A percentile compares a stretch with the other conserved stretches of the same genome.
Conservation (phyloP, 306 rosid species). For the Potentilla sterilis region DNA sequence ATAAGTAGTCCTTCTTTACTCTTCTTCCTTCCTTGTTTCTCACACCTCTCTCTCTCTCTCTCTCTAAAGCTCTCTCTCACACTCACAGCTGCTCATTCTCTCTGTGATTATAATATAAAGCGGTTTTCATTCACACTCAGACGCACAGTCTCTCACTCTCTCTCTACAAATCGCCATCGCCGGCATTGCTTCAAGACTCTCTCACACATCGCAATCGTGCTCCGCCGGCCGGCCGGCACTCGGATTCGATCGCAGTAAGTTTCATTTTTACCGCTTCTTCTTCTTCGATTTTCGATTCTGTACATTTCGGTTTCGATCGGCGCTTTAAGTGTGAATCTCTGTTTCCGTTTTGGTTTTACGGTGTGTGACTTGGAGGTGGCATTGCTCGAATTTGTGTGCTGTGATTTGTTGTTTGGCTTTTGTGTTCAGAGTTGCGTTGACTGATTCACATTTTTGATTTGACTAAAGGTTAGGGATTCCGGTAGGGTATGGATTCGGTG, state of each 20-base stretch:
- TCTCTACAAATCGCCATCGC: slow-evolving; percentile 21
- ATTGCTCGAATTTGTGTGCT: slow-evolving; percentile 1
- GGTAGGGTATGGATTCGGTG: slow-evolving; percentile 54
- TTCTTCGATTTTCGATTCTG: slow-evolving; percentile 29
- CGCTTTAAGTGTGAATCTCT: not conserved
- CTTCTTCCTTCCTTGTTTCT: slow-evolving; percentile 14
- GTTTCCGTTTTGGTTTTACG: slow-evolving; percentile 5
- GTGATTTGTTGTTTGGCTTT: not conserved
- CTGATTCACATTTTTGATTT: slow-evolving; percentile 6
- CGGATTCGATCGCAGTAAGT: slow-evolving; percentile 37
- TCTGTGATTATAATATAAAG: slow-evolving; percentile 11
- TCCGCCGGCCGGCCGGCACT: slow-evolving; percentile 36
- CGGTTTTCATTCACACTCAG: not conserved
- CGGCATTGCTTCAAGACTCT: slow-evolving; percentile 28
- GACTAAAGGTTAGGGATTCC: slow-evolving; percentile 19
- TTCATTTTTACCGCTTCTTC: slow-evolving; percentile 7
- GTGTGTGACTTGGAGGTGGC: slow-evolving; percentile 4
- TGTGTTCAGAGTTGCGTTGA: slow-evolving; percentile 17
- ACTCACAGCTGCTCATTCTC: not conserved
- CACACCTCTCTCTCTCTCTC: slow-evolving; percentile 21
- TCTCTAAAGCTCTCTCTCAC: slow-evolving; percentile 26
- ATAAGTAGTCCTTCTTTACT: too few species aligned
- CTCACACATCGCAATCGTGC: slow-evolving; percentile 11
- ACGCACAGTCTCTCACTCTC: slow-evolving; percentile 22
- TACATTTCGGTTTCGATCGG: slow-evolving; percentile 29